These are phyloP conservation scores for Amanita molliuscula DNA, from an alignment of 768 basidiomycete genomes.

Conservation along the genomic window DNA sequence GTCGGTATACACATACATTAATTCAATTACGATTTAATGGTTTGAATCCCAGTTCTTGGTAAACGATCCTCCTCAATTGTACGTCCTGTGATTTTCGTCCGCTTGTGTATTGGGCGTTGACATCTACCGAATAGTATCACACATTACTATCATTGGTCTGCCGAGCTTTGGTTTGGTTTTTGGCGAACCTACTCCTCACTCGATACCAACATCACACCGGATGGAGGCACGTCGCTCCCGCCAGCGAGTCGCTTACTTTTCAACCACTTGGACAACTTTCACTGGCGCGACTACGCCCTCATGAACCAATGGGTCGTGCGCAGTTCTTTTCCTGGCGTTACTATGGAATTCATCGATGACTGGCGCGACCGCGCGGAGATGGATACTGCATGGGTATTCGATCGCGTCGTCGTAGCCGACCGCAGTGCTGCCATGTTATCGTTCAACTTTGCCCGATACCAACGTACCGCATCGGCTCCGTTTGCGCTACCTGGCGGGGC, in stretches of 20 bases:
- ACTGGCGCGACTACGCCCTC: constrained; percentile 85
- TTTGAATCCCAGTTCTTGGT: constrained; percentile 47
- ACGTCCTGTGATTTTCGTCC: constrained; percentile 9
- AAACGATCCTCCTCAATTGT: constrained; percentile 86
- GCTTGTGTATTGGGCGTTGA: not conserved
- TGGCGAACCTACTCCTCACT: constrained; percentile 87
- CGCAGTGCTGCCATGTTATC: constrained; percentile 78
- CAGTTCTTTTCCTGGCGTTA: constrained; percentile 68
- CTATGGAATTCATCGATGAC: constrained; percentile 74
- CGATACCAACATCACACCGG: constrained; percentile 53
- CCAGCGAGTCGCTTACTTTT: constrained; percentile 70
- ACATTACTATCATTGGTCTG: constrained; percentile 92
- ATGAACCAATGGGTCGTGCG: constrained; percentile 89
- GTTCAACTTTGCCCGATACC: constrained; percentile 52
- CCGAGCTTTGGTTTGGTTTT: constrained; percentile 85
- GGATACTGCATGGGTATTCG: constrained; percentile 64
- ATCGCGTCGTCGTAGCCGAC: constrained; percentile 83
- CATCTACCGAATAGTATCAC: constrained; percentile 43
- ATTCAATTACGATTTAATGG: not conserved
- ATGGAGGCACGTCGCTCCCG: constrained; percentile 65
- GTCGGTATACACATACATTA: constrained; percentile 7
- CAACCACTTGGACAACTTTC: constrained; percentile 56
- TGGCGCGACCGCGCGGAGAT: constrained; percentile 73
- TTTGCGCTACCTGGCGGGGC: constrained; percentile 65
- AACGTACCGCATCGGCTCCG: constrained; percentile 67